phyloP scores from a whole-genome alignment of 352 stramenopile species.

The Phytophthora hybrid region DNA sequence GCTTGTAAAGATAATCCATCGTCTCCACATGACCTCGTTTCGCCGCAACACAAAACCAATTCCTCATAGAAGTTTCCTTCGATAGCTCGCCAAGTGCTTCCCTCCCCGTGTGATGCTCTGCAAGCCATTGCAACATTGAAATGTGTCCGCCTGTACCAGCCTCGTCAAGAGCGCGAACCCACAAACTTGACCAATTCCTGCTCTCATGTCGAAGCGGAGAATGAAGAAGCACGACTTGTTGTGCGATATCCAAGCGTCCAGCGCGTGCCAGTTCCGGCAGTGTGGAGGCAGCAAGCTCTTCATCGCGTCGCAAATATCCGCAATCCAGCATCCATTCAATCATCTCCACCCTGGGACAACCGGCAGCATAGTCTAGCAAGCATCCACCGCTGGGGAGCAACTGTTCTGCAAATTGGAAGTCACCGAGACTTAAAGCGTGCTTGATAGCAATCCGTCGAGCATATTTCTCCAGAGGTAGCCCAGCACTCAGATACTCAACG shows the following conservation, averaged over 20 bases:
- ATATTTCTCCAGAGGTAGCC: not conserved
- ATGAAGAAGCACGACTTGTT: constrained; percentile 17
- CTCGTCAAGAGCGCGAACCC: not conserved
- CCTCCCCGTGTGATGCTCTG: not conserved
- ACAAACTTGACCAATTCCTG: not conserved
- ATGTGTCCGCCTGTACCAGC: not conserved
- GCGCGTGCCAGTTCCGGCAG: not conserved
- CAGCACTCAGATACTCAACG: constrained; percentile 4
- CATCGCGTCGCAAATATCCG: constrained; percentile 9
- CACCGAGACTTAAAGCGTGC: constrained; percentile 4
- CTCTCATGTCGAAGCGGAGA: not conserved
- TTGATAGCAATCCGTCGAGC: constrained; percentile 2
- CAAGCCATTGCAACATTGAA: constrained; percentile 1
- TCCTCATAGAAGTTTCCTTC: not conserved
- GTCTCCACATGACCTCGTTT: not conserved
- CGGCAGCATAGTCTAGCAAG: not conserved
- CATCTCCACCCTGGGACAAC: not conserved
- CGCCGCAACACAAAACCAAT: not conserved
- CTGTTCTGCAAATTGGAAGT: not conserved
- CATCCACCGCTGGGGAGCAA: constrained; percentile 1
- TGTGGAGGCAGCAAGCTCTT: not conserved
- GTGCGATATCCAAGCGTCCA: constrained; percentile 9
- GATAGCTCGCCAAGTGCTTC: not conserved
- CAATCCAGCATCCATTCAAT: constrained; percentile 6
- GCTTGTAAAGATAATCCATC: constrained; percentile 10